Base-by-base conservation (phyloP, 495 filamentous ascomycete species). In the Penicillium salamii region DNA sequence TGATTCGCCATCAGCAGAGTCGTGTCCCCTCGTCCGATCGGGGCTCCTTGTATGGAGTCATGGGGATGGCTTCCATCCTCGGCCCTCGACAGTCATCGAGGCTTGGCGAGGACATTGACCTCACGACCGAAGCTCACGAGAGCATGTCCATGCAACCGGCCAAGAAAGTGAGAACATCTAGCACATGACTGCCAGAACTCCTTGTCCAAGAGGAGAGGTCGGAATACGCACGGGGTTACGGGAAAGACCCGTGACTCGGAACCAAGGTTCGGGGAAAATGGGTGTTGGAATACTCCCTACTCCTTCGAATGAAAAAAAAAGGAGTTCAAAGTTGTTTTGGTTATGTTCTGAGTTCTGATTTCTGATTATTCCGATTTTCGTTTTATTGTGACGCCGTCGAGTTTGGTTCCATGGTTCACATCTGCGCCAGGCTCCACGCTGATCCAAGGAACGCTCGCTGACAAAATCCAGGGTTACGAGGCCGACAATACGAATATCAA, bases 401-500 rank as follows among this genome's bases (percentile, higher is more conserved):
- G 31, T 71, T 59, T 67, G 55, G 61, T 73, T 67, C 70, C 70
- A 74, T 72, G 72, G 69, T 73, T 72, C 65, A 71, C 37, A 14
- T 24, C 36, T 37, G 43, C 49, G 45, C 62, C 53, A 52, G 49
- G 35, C 46, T 61, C 61, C 48, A 53, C 52, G 49, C 29, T 34
- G 18, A 35, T 41, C 50, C 45, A 51, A 42, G 34, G 50, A 28
- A 44, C 32, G n/a, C 46, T 28, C 40, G 45, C 54, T 56, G 49
- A 58, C 50, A 57, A 43, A 43, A 48, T 31, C 31, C 57, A 89
- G 85, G 90, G 89, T 52, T 95, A 88, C 64, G 74, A 79, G 24
- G 70, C 78, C 12, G 83, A 88, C 45, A 84, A 95, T 57, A 65
- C 78, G 32, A 84, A 92, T 49, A 89, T 93, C 56, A 76, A 82